These are phyloP conservation scores for Xylaria sp. DNA, from an alignment of 2,329 filamentous ascomycete species.

Conservation along the genomic window DNA sequence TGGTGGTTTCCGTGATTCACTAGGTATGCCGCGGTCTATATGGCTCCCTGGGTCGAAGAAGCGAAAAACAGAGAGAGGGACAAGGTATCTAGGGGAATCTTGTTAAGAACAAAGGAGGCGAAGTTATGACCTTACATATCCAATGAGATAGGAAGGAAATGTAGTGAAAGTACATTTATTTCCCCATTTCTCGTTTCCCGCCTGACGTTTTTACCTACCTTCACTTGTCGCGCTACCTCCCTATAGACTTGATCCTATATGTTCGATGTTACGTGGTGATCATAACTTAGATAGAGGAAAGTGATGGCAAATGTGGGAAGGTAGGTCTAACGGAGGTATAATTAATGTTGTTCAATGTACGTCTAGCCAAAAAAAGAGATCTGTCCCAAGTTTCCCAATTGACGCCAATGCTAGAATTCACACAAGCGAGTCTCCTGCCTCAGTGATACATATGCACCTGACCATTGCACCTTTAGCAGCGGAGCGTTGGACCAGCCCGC, in stretches of 20 bases:
- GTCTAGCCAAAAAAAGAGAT: slow-evolving; percentile 35
- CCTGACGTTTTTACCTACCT: neutral
- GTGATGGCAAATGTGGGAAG: neutral
- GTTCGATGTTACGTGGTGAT: no score
- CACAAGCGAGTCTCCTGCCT: slow-evolving; percentile 17
- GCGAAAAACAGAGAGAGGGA: neutral
- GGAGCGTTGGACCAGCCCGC: slow-evolving; percentile 5
- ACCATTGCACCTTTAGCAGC: slow-evolving; percentile 8
- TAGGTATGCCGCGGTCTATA: neutral
- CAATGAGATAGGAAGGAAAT: neutral
- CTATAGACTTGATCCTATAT: neutral
- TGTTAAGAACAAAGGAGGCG: neutral
- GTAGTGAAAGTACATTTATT: neutral
- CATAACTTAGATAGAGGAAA: neutral
- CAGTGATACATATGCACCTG: slow-evolving; percentile 10
- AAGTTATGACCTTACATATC: neutral
- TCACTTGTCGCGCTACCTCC: neutral
- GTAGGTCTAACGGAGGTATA: neutral
- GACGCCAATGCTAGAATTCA: slow-evolving; percentile 34
- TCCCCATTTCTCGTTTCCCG: neutral
- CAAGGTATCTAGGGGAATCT: neutral
- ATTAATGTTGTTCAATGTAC: slow-evolving; percentile 33
- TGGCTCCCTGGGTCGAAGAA: no score
- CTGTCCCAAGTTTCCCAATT: slow-evolving; percentile 26
- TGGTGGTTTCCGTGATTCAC: neutral